Conservation (phyloP, 371 early-diverging fungal genomes). For the Mucor plumbeus region DNA sequence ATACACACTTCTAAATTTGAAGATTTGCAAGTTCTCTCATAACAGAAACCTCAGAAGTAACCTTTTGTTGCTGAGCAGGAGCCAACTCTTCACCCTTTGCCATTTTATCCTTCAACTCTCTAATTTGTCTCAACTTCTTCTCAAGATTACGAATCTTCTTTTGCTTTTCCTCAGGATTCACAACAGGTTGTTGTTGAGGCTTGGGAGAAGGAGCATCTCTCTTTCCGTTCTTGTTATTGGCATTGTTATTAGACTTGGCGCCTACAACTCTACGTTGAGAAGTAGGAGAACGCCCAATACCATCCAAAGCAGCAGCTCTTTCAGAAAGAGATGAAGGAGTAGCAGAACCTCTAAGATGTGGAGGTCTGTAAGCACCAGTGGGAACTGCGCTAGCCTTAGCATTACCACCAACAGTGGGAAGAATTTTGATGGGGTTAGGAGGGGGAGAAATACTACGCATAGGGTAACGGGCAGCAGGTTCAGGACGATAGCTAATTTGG, state of each 20-base stretch:
- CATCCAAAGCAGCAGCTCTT: slow-evolving; percentile 40
- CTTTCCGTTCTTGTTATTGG: slow-evolving; percentile 16
- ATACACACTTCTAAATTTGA: slow-evolving; percentile 4
- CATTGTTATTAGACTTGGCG: slow-evolving; percentile 28
- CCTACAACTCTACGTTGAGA: slow-evolving; percentile 43
- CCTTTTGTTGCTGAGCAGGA: slow-evolving; percentile 72
- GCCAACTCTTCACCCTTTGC: slow-evolving; percentile 81
- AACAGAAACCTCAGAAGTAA: slow-evolving; percentile 42
- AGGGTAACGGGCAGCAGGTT: slow-evolving; percentile 68
- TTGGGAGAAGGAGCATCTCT: slow-evolving; percentile 16
- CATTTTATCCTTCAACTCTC: slow-evolving; percentile 79
- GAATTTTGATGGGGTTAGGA: slow-evolving; percentile 54
- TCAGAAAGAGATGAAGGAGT: slow-evolving; percentile 52
- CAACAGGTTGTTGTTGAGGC: slow-evolving; percentile 13
- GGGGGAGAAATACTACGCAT: slow-evolving; percentile 72
- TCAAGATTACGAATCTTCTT: slow-evolving; percentile 87
- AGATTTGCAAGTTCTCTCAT: slow-evolving; percentile 48
- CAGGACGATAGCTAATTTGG: slow-evolving; percentile 82
- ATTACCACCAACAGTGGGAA: slow-evolving; percentile 33
- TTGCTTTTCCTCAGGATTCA: slow-evolving; percentile 61
- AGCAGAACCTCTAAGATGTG: slow-evolving; percentile 71
- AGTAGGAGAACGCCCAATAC: slow-evolving; percentile 35
- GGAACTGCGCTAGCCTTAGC: slow-evolving; percentile 48
- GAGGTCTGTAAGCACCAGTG: slow-evolving; percentile 80
- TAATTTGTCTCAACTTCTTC: slow-evolving; percentile 92